A percentile compares a stretch with the other conserved stretches of the same genome.
phyloP scores from a whole-genome alignment of 345 rosid genomes.

The Lenwebbia sp. region DNA sequence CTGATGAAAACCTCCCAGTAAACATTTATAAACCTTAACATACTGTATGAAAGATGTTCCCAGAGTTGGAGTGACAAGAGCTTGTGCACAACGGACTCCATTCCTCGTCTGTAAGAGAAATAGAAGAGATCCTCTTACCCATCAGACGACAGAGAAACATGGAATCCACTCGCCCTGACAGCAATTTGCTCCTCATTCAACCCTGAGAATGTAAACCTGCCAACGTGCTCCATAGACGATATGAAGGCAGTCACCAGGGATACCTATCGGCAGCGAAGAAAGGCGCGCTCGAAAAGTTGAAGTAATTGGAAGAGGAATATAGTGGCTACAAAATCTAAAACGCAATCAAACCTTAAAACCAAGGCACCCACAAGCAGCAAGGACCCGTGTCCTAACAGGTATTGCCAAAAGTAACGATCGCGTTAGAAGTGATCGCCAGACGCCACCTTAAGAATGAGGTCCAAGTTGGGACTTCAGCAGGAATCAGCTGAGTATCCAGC shows the following conservation, averaged over 20 bases:
- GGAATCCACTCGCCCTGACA: background rate
- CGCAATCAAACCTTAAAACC: background rate
- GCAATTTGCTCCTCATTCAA: background rate
- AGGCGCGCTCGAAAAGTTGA: rapidly evolving
- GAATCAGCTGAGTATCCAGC: background rate
- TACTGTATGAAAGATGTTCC: rapidly evolving
- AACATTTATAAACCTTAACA: background rate
- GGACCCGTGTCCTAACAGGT: background rate
- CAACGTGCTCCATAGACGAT: background rate
- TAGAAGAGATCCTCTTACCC: background rate
- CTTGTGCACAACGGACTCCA: background rate
- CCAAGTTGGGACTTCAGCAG: background rate
- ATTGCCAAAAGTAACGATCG: rapidly evolving
- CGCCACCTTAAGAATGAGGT: background rate
- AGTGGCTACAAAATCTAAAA: background rate
- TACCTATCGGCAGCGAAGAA: background rate
- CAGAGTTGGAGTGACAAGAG: background rate
- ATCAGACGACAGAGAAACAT: background rate
- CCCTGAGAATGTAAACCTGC: background rate
- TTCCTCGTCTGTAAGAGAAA: background rate
- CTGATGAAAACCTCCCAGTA: background rate
- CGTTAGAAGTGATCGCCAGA: background rate
- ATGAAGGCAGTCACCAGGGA: background rate
- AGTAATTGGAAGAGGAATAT: background rate
- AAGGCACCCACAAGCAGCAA: background rate